These are phyloP conservation scores for Vachellia pachyceras DNA, from an alignment of 306 rosid species.

Conservation along the genomic window DNA sequence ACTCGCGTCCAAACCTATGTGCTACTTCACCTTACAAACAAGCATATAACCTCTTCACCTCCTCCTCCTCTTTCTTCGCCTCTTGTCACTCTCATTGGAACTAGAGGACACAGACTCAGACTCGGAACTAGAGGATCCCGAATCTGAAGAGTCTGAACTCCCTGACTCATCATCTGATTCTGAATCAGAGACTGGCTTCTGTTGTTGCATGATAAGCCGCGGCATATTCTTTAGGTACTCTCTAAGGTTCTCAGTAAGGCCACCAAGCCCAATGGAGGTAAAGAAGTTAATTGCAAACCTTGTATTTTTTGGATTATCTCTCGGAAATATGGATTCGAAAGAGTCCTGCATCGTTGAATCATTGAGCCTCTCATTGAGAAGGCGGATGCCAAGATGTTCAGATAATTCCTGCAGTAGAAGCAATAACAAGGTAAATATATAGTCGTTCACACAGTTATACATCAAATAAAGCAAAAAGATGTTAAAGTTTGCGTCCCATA, in stretches of 20 bases:
- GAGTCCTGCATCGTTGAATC: slow-evolving; percentile 64
- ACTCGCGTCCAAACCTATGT: not conserved
- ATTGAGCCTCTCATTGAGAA: slow-evolving; percentile 58
- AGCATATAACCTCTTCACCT: slow-evolving; percentile 25
- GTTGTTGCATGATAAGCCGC: slow-evolving; percentile 89
- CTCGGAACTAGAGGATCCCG: slow-evolving; percentile 53
- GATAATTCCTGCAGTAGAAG: slow-evolving; percentile 70
- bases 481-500: slow-evolving; percentile 34
- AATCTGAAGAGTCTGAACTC: slow-evolving; percentile 62
- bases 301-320: slow-evolving; percentile 89
- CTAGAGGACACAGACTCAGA: slow-evolving; percentile 46
- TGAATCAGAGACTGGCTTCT: slow-evolving; percentile 64
- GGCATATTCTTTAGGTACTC: slow-evolving; percentile 95
- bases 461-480: not conserved
- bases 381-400: slow-evolving; percentile 68
- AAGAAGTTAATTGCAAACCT: slow-evolving; percentile 90
- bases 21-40: not conserved
- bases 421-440: slow-evolving; percentile 30
- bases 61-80: slow-evolving; percentile 48
- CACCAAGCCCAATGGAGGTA: slow-evolving; percentile 96
- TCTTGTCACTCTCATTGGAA: slow-evolving; percentile 45
- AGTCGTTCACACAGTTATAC: slow-evolving; percentile 1
- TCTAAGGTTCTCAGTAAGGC: slow-evolving; percentile 87
- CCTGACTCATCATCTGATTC: slow-evolving; percentile 60
- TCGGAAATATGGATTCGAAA: slow-evolving; percentile 66